phyloP scores from a whole-genome alignment of 2,329 filamentous ascomycete genomes.

The Exophiala sp. region DNA sequence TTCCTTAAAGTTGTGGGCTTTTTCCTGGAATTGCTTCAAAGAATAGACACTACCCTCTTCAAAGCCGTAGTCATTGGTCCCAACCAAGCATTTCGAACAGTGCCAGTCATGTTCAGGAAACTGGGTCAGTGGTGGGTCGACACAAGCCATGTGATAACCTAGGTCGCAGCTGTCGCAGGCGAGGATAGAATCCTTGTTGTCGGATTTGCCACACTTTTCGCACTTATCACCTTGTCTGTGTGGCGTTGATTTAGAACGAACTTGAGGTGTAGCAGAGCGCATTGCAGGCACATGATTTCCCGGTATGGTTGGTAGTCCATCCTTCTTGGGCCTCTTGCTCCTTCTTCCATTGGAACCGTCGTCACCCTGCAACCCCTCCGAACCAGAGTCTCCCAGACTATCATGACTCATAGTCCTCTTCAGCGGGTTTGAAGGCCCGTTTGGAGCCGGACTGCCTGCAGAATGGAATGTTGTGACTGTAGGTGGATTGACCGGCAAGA shows the following conservation, averaged over 20 bases:
- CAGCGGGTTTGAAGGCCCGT: conserved; percentile 48
- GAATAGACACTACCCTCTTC: conserved; percentile 97
- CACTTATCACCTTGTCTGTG: conserved; percentile 67
- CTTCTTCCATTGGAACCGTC: conserved; percentile 65
- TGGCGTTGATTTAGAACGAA: conserved; percentile 54
- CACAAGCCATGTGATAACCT: conserved; percentile 79
- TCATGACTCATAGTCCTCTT: conserved; percentile 73
- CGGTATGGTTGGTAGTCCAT: conserved; percentile 73
- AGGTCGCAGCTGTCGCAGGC: conserved; percentile 90
- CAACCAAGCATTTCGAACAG: conserved; percentile 89
- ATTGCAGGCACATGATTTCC: conserved; percentile 94
- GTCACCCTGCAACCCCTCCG: conserved; percentile 49
- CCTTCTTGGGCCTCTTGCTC: conserved; percentile 89
- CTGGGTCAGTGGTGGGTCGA: conserved; percentile 77
- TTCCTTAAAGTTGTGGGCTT: conserved; percentile 91
- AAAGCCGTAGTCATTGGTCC: conserved; percentile 94
- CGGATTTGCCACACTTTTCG: conserved; percentile 77
- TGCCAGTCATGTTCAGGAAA: conserved; percentile 90
- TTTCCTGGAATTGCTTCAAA: conserved; percentile 91
- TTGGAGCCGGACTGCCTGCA: conserved; percentile 15
- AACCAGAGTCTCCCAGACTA: conserved; percentile 37
- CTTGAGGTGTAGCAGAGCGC: conserved; percentile 67
- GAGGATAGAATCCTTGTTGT: conserved; percentile 67
- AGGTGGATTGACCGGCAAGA: conserved; percentile 55
- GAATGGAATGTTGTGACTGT: conserved; percentile 17